Percentiles rank a stretch among this genome's conserved stretches.
Evolutionary conservation across 2,329 filamentous ascomycete genomes (phyloP).

Genomic region (Zarea fungicola): DNA sequence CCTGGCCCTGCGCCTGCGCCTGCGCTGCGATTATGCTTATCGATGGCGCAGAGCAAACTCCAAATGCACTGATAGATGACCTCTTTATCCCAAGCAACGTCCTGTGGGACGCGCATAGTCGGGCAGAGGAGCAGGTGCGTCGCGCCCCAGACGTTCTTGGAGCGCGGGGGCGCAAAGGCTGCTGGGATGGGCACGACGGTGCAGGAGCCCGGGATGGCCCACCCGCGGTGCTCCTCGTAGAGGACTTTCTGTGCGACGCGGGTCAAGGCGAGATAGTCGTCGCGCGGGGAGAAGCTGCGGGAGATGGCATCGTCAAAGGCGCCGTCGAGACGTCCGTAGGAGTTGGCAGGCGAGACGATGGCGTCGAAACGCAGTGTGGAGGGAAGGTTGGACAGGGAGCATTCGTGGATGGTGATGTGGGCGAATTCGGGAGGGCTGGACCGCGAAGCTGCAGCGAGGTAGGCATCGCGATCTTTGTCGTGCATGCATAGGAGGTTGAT

Average conservation of each 20-base stretch:
- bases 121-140: constrained; percentile 45
- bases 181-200: constrained; percentile 41
- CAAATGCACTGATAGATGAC: constrained; percentile 50
- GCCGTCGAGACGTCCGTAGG: constrained; percentile 48
- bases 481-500: constrained; percentile 13
- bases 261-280: constrained; percentile 44
- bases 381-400: constrained; percentile 33
- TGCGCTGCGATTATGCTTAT: constrained; percentile 37
- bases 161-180: constrained; percentile 24
- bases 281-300: constrained; percentile 36
- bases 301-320: constrained; percentile 52
- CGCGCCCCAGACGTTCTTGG: constrained; percentile 36
- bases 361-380: constrained; percentile 36
- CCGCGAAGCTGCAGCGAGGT: constrained; percentile 28
- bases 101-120: constrained; percentile 44
- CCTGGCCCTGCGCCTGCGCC: constrained; percentile 10
- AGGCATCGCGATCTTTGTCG: constrained; percentile 28
- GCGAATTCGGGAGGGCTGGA: constrained; percentile 27
- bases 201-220: constrained; percentile 45
- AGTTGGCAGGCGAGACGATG: constrained; percentile 50
- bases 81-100: constrained; percentile 44
- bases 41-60: constrained; percentile 44
- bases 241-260: constrained; percentile 37
- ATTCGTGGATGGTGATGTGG: constrained; percentile 32
- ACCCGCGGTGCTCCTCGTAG: constrained; percentile 44